Evolutionary conservation across 306 rosid genomes (phyloP), one percentile per base, ranked within the genome.

Genomic region (Sechiopsis laciniata): DNA sequence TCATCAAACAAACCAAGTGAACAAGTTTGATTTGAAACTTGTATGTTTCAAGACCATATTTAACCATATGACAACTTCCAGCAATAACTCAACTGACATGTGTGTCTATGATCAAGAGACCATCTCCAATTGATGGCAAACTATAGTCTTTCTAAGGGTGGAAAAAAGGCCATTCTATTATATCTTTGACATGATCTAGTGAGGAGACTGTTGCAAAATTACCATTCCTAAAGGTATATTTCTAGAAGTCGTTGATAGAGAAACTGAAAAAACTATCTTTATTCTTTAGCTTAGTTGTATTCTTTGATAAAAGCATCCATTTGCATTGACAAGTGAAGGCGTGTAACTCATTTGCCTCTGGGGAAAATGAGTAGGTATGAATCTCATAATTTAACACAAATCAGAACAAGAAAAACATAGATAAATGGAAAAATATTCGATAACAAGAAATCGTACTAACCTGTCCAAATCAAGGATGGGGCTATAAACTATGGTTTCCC

Each of bases 381-480:
- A 48, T 2, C 15, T 22, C 65, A 26, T 48, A 68, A 2, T 48
- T 22, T 45, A 66, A 8, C 42, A 52, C 72, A 56, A 19, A 57
- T 45, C 24, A 22, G 19, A 15, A 13, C 3, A 48, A 73, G 67
- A 50, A 20, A 69, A 11, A 35, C 60, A 66, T 67, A 32, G 17
- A 16, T 8, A 55, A 32, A 24, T 8, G 11, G n/a, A 10, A 32
- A 2, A 11, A 42, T 42, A 17, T 65, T 35, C 1, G 58, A 53
- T 54, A 67, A 16, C 55, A 68, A 71, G 73, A 51, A 78, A 20
- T 63, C 20, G 48, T 51, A 37, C 58, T 80, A 83, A 89, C 99
- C 99, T 95, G 96, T 94, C 97, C 61, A 94, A 82, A 91, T 94
- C 98, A 55, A 90, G 78, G 69, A 94, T 32, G 52, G 98, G 97